Base-by-base conservation (phyloP, 2,329 filamentous ascomycete genomes). In the Exophiala sp. region DNA sequence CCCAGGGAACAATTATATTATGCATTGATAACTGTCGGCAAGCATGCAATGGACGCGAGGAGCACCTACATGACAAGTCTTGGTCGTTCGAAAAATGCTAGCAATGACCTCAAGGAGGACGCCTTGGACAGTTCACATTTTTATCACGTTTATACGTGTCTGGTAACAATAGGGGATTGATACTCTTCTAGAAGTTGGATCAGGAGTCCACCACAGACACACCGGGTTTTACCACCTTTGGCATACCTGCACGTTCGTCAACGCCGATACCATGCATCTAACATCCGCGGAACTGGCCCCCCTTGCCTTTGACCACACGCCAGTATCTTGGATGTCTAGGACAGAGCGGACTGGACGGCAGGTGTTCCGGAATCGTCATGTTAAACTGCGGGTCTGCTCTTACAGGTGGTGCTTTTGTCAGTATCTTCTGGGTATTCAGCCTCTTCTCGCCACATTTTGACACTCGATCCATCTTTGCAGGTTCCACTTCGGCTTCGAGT, bases 261-360 rank as follows among this genome's bases (percentile, higher is more conserved):
- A 54, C 47, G 10, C 62, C 60, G 18, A 59, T 41, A 5, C 63
- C 63, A 50, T 64, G 59, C 63, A 64, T 65, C 60, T 57, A 64
- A 52, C 63, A 63, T 6, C 62, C 61, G 18, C 63, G 42, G 45
- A 60, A 61, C 36, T 62, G 60, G 32, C 50, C 51, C 11, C 60
- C 62, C 42, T 49, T 53, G n/a, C 52, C 48, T 42, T 53, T 56
- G 24, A 60, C 62, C 14, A 61, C 55, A n/a, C 60, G 55, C 63
- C 58, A 63, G 40, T 64, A 63, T 46, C 47, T 55, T 9, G 57
- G 50, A 51, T 65, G 49, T 34, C 62, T 56, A 3, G 63, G 63
- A 60, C 63, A 65, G 18, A 65, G 46, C 14, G 60, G 60, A 52
- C 63, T 65, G 45, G 43, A 63, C 12, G 63, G 62, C 11, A 63